Conservation (phyloP, 2,329 filamentous ascomycete genomes). For the Hypoxylon sp. region DNA sequence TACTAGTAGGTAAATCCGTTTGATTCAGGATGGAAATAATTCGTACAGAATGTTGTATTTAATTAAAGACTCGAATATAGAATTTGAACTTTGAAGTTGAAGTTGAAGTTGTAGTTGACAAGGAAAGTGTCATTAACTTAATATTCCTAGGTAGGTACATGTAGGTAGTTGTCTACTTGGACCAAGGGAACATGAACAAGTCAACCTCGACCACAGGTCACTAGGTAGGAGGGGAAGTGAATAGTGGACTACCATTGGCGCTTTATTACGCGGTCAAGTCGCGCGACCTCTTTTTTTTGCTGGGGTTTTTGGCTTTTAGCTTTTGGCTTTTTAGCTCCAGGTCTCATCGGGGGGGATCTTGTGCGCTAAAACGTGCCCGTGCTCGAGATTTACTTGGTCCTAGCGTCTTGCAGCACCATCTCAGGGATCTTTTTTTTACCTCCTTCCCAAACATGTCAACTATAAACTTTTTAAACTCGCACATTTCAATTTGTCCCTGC, state of each 20-base stretch:
- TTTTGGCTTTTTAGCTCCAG: constrained; percentile 12
- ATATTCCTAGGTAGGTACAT: too few relatives aligned
- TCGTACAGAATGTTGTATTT: background rate
- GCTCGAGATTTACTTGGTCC: constrained; percentile 24
- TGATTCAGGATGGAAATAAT: too few relatives aligned
- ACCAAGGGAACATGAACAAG: constrained; percentile 25
- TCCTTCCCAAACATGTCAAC: background rate
- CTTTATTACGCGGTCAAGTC: constrained; percentile 37
- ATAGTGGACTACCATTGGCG: constrained; percentile 29
- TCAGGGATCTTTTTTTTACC: constrained; percentile 11
- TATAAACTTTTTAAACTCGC: background rate
- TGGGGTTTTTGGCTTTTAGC: constrained; percentile 9
- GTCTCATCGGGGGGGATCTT: constrained; percentile 8
- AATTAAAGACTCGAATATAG: background rate
- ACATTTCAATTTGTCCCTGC: background rate
- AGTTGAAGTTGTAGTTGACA: constrained; percentile 8
- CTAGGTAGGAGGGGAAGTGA: constrained; percentile 27
- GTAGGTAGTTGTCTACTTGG: too few relatives aligned
- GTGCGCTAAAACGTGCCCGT: constrained; percentile 29
- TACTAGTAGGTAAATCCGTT: too few relatives aligned
- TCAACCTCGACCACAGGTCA: constrained; percentile 16
- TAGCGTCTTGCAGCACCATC: constrained; percentile 24
- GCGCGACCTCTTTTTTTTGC: constrained; percentile 24
- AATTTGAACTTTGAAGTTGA: background rate
- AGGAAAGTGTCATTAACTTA: background rate